Base-by-base conservation (phyloP, 1,284 basidiomycete species). In the Kwoniella shivajii region DNA sequence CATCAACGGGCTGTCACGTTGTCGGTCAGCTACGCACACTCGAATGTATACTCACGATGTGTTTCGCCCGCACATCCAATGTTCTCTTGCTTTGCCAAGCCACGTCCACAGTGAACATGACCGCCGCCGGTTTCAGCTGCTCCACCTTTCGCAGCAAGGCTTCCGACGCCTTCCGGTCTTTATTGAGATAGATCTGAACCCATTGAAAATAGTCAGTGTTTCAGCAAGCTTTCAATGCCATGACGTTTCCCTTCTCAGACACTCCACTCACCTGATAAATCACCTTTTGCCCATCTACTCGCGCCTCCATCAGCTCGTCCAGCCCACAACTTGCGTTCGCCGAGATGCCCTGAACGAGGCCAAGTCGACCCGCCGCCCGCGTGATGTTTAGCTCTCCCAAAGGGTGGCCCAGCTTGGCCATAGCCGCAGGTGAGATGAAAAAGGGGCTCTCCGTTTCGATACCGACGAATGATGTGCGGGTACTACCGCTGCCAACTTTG, bases 31-130 rank as follows among this genome's bases (percentile, higher is more conserved):
- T 82, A 68, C 67, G 81, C 73, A 67, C n/a, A n/a, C n/a, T n/a
- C n/a, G n/a, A n/a, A n/a, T n/a, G n/a, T n/a, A n/a, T n/a, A n/a
- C n/a, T n/a, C 9, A 75, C 73, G 24, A 69, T 69, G 46, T 69
- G 75, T 66, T 75, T 78, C 39, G 72, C 58, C 22, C 82, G 68
- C 67, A 81, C 73, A 67, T 96, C 92, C 43, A 84, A 78, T 76
- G 96, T 92, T 37, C 92, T 83, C 70, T 93, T 92, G 11, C 91
- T 89, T 7, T 89, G 84, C 9, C 90, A 85, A 5, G 90, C 82
- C 6, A 92, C 91, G 78, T 95, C 93, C 2, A 94, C 92, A 0
- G 93, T 96, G 43, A 96, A 79, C 76, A 92, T 90, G 54, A 97
- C 89, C 1, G 90, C 91, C 54, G 77, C 66, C 54, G 74, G 69